phyloP scores from a whole-genome alignment of 116 monocot genomes.

The Cymodocea nodosa region DNA sequence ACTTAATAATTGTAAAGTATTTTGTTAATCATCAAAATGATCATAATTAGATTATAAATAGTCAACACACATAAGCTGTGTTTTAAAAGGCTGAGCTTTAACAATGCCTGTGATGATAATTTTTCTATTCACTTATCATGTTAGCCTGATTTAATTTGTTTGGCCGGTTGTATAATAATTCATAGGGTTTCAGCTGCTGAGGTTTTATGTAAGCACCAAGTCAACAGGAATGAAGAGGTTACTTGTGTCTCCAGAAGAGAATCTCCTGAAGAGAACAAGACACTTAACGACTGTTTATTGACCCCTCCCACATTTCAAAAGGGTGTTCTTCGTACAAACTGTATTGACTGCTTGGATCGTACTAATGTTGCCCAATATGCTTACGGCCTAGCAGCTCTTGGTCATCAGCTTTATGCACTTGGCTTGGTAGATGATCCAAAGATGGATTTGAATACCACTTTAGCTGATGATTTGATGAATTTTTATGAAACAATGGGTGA shows the following conservation, averaged over 20 bases:
- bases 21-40: too few species aligned
- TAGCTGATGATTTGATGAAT: conserved; percentile 72
- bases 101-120: too few species aligned
- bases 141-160: neutral
- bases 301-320: conserved; percentile 36
- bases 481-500: conserved; percentile 96
- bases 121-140: too few species aligned
- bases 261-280: conserved; percentile 3
- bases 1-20: too few species aligned
- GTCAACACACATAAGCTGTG: too few species aligned
- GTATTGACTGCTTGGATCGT: conserved; percentile 95
- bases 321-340: conserved; percentile 86
- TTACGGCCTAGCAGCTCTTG: conserved; percentile 81
- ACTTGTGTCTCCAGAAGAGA: conserved; percentile 6
- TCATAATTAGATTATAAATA: too few species aligned
- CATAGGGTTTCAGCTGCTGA: neutral
- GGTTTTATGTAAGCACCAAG: neutral
- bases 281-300: conserved; percentile 6
- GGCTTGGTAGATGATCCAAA: conserved; percentile 43
- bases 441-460: conserved; percentile 48
- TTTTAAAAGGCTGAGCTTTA: too few species aligned
- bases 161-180: neutral
- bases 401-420: conserved; percentile 63
- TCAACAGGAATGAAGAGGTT: neutral
- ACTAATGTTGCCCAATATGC: conserved; percentile 97